Evolutionary conservation across 2,329 filamentous ascomycete species (phyloP).

Genomic region (Zymoseptoria tritici): DNA sequence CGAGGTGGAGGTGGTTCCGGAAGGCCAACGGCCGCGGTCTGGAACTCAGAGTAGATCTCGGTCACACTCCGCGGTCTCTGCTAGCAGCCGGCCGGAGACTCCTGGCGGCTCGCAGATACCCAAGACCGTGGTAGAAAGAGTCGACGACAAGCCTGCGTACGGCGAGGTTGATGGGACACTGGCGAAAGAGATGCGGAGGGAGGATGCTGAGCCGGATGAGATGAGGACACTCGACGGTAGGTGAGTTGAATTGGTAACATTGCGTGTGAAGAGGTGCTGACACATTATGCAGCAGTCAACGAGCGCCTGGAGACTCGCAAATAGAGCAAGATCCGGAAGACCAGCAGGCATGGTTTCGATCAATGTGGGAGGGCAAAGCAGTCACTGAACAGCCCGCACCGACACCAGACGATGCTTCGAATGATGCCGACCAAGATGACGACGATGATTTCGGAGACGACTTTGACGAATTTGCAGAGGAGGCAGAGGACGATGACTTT

Average conservation of each 20-base stretch:
- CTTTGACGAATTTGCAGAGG: conserved; percentile 58
- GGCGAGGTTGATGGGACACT: conserved; percentile 56
- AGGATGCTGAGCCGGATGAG: conserved; percentile 54
- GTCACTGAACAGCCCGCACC: conserved; percentile 10
- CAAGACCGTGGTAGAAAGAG: conserved; percentile 54
- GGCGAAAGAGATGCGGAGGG: conserved; percentile 49
- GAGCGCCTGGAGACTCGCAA: not conserved
- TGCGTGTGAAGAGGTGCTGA: not conserved
- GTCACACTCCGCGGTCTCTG: conserved; percentile 31
- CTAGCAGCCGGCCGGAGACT: conserved; percentile 39
- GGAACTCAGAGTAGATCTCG: conserved; percentile 30
- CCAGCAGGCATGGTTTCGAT: conserved; percentile 26
- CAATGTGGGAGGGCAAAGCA: conserved; percentile 26
- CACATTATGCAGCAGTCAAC: not conserved
- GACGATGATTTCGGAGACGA: conserved; percentile 67
- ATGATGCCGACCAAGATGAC: conserved; percentile 46
- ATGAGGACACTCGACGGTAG: conserved; percentile 50
- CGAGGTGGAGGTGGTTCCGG: conserved; percentile 52
- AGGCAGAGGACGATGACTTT: conserved; percentile 44
- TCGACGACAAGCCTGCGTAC: conserved; percentile 51
- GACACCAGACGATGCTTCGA: conserved; percentile 43
- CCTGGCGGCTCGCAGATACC: conserved; percentile 50
- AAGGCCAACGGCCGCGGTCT: conserved; percentile 35
- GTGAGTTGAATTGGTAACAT: conserved; percentile 29
- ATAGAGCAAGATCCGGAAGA: conserved; percentile 10